Conservation (phyloP, 1,284 basidiomycete genomes). For the Lignosus rhinocerotis region DNA sequence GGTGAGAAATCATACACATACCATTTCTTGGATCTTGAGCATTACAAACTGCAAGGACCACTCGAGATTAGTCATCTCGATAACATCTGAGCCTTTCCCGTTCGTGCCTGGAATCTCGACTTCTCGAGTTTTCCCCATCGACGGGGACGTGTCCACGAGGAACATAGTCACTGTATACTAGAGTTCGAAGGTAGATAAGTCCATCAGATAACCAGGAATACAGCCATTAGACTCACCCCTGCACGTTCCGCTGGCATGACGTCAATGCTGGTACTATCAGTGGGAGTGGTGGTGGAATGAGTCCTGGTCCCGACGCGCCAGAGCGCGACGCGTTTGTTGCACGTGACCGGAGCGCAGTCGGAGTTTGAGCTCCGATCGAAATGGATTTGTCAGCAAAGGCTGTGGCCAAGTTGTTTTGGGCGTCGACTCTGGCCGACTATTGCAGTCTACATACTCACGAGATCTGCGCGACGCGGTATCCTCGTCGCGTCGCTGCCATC, state of each 20-base stretch:
- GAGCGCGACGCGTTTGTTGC: slow-evolving; percentile 22
- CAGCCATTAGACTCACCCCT: slow-evolving; percentile 46
- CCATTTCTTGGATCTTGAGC: slow-evolving; percentile 89
- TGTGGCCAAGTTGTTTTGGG: slow-evolving; percentile 6
- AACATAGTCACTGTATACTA: slow-evolving; percentile 86
- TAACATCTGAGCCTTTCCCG: slow-evolving; percentile 49
- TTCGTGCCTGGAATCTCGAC: slow-evolving; percentile 57
- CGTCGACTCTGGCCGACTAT: slow-evolving; percentile 5
- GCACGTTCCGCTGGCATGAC: slow-evolving; percentile 74
- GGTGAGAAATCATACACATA: slow-evolving; percentile 28
- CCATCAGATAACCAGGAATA: background rate
- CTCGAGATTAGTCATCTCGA: slow-evolving; percentile 75
- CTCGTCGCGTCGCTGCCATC: slow-evolving; percentile 25
- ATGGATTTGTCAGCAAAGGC: slow-evolving; percentile 22
- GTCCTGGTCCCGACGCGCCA: slow-evolving; percentile 9
- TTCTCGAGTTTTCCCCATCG: slow-evolving; percentile 71
- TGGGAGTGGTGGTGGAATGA: slow-evolving; percentile 8
- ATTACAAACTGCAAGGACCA: slow-evolving; percentile 86
- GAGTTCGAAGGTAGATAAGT: background rate
- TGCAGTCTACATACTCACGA: slow-evolving; percentile 23
- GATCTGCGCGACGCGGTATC: slow-evolving; percentile 28
- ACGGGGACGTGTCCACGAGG: slow-evolving; percentile 82
- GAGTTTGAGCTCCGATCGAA: background rate
- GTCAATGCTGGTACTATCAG: slow-evolving; percentile 31
- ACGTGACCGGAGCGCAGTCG: slow-evolving; percentile 10